Evolutionary conservation across 2,329 filamentous ascomycete genomes (phyloP), one percentile per base, ranked within the genome.

Genomic region (Volutella citrinella): DNA sequence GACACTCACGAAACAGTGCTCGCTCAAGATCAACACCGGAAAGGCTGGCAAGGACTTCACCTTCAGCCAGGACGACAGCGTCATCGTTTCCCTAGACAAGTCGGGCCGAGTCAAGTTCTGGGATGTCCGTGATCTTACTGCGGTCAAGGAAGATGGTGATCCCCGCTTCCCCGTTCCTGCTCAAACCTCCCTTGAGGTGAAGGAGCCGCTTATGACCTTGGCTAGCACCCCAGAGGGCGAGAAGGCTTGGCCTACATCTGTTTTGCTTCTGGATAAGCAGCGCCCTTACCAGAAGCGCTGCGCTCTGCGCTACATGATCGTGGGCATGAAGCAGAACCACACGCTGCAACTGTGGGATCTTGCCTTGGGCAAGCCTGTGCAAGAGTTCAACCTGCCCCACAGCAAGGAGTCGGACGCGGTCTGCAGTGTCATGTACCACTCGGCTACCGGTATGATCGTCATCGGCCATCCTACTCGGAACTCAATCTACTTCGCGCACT

Each of bases 281-380:
- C 86, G 90, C 44, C 89, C 93, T 27, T 96, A 94, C 64, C 79
- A 83, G 66, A 95, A 93, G 67, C 84, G 86, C 40, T 84, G 86
- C 55, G 90, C 94, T 29, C 74, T 96, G 44, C 82, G 93, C 42
- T 98, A 98, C 68, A 84, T 98, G 69, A 83, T 98, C 59, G 87
- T 98, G 43, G 93, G 93, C 53, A 88, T 97, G 79, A 96, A 97
- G 70, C 93, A 98, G 64, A 98, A 98, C 64, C 93, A 98, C 67
- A 94, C 91, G 36, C 79, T 98, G 43, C 94, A 98, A 70, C 79
- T 98, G 27, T 98, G 93, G 94, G 93, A 98, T 69, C 81, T 98
- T 56, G 89, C 87, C 25, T 81, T 98, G 20, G 86, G 85, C 48
- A 96, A 96, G 66, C 87, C 90, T 19, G 93, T 98, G 22, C 91